phyloP scores from a whole-genome alignment of 2,329 filamentous ascomycete genomes.

The Emmonsia crescens region DNA sequence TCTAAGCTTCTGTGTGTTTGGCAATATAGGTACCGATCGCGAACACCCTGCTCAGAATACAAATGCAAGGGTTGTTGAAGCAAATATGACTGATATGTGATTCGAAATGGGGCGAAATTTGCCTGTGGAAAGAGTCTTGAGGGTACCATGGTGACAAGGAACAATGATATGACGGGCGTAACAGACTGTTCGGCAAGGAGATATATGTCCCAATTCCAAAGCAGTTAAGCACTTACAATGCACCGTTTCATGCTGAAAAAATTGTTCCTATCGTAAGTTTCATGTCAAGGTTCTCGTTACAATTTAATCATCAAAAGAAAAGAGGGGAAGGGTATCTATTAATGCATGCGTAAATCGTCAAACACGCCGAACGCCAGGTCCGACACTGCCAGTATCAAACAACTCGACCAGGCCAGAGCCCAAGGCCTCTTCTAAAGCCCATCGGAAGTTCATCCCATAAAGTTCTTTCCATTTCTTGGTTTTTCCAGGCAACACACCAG shows the following conservation, averaged over 20 bases:
- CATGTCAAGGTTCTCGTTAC: not conserved
- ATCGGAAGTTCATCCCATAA: constrained; percentile 49
- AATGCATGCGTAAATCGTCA: constrained; percentile 11
- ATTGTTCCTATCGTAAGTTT: not conserved
- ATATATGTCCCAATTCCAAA: not conserved
- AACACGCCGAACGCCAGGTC: constrained; percentile 39
- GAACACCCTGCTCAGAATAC: not conserved
- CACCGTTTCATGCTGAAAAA: not conserved
- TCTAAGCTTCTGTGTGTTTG: not conserved
- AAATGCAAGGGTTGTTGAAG: not conserved
- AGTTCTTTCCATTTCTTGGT: constrained; percentile 55
- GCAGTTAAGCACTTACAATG: not conserved
- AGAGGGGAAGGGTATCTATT: not conserved
- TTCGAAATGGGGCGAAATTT: not conserved
- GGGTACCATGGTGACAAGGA: not conserved
- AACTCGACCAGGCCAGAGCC: constrained; percentile 51
- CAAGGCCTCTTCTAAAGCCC: constrained; percentile 50
- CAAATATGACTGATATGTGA: not conserved
- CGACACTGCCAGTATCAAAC: constrained; percentile 54
- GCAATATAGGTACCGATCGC: not conserved
- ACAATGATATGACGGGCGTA: not conserved
- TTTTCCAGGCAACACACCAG: constrained; percentile 43
- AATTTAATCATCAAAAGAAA: not conserved
- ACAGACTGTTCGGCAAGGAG: not conserved
- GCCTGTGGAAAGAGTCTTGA: not conserved